phyloP scores from a whole-genome alignment of 2,329 filamentous ascomycete genomes.

The Diaporthe aspalathi region DNA sequence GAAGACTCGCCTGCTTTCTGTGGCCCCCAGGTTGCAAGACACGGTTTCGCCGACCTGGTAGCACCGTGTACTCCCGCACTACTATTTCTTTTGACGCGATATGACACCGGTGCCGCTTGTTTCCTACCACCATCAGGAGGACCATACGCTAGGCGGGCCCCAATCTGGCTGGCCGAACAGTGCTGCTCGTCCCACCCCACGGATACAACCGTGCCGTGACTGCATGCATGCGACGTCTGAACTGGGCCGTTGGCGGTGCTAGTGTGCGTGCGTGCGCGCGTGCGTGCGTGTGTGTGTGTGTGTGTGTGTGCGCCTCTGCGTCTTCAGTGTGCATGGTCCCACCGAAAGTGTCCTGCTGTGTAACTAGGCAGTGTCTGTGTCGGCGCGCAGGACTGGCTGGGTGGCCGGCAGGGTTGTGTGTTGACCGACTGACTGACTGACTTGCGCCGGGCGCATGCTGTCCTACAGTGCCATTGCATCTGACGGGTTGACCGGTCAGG shows the following conservation, averaged over 20 bases:
- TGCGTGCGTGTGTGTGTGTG: background rate
- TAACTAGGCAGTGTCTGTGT: background rate
- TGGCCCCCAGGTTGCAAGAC: background rate
- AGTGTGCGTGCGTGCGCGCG: background rate
- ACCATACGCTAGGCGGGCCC: background rate
- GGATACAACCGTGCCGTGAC: background rate
- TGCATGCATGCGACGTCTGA: background rate
- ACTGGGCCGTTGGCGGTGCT: background rate
- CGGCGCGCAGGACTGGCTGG: background rate
- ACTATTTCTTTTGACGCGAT: background rate
- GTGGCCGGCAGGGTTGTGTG: background rate
- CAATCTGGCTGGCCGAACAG: background rate
- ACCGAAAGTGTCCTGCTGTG: constrained; percentile 10
- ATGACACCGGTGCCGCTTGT: background rate
- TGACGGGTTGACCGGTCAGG: constrained; percentile 10
- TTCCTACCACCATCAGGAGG: too few relatives aligned
- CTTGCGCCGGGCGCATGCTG: constrained; percentile 8
- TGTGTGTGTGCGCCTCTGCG: background rate
- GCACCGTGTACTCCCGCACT: background rate
- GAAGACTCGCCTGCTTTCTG: too few relatives aligned
- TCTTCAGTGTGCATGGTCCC: background rate
- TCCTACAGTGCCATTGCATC: constrained; percentile 13
- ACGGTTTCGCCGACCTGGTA: background rate
- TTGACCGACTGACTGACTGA: background rate
- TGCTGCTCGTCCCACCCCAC: background rate